Evolutionary conservation across 164 flowering plant species (phyloP).

Genomic region (Macadamia integrifolia): DNA sequence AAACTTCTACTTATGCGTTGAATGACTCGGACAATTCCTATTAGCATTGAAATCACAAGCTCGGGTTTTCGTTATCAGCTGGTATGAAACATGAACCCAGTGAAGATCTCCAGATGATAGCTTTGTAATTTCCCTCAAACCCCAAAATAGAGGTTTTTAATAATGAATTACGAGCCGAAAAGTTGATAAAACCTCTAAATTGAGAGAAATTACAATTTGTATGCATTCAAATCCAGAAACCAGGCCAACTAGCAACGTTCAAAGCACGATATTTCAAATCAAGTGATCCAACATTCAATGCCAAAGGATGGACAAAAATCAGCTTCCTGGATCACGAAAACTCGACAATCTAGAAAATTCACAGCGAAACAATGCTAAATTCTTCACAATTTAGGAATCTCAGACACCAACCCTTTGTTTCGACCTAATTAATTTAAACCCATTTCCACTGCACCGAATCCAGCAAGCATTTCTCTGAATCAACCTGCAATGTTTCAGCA

Average conservation of each 20-base stretch:
- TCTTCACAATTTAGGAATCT: background rate
- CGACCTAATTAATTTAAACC: background rate
- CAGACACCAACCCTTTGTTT: background rate
- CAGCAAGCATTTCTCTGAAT: background rate
- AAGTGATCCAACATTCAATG: no score
- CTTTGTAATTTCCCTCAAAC: background rate
- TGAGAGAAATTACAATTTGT: background rate
- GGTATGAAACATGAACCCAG: background rate
- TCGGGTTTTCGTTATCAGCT: background rate
- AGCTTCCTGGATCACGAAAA: background rate
- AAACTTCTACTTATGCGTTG: slow-evolving; percentile 11
- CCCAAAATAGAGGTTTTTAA: background rate
- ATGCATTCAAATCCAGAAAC: background rate
- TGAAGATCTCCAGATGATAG: background rate
- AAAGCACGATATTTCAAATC: background rate
- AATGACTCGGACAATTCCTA: slow-evolving; percentile 17
- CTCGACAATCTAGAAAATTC: background rate
- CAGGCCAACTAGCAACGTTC: background rate
- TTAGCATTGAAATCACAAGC: slow-evolving; percentile 20
- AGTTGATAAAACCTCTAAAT: background rate
- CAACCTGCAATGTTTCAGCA: background rate
- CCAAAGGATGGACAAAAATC: no score
- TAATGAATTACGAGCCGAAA: background rate
- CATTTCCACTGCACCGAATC: background rate
- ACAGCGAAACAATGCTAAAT: background rate